Conservation (phyloP, 495 filamentous ascomycete genomes). For the Daldinia grandis region DNA sequence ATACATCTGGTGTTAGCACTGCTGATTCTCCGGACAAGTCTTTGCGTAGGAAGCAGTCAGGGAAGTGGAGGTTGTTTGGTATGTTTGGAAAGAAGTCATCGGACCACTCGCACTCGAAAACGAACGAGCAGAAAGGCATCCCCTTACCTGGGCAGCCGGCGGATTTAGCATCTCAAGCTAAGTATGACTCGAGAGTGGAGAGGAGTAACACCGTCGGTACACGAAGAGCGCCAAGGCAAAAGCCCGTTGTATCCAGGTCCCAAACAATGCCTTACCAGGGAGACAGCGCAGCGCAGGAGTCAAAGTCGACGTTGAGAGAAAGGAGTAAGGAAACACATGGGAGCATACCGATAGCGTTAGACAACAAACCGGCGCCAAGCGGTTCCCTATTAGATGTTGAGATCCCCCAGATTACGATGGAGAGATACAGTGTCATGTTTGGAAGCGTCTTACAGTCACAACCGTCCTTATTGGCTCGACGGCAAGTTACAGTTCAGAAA, state of each 20-base stretch:
- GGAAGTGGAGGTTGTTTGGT: conserved; percentile 60
- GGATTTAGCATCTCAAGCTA: conserved; percentile 10
- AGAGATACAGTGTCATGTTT: conserved; percentile 97
- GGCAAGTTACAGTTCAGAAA: conserved; percentile 74
- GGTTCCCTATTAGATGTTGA: conserved; percentile 70
- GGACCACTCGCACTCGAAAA: conserved; percentile 31
- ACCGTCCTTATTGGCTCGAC: conserved; percentile 67
- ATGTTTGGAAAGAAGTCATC: conserved; percentile 58
- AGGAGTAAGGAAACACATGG: conserved; percentile 28
- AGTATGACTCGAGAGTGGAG: conserved; percentile 23
- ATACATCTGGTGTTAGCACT: conserved; percentile 37
- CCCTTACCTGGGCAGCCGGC: conserved; percentile 15
- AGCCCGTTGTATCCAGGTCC: conserved; percentile 50
- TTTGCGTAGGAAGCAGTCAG: conserved; percentile 57
- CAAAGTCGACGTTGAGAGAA: conserved; percentile 12
- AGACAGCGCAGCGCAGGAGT: conserved; percentile 18
- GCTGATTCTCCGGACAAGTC: conserved; percentile 48
- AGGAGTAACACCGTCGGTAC: conserved; percentile 52
- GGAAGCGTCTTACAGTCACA: conserved; percentile 69
- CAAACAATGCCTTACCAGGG: conserved; percentile 46
- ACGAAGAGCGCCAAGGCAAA: conserved; percentile 47
- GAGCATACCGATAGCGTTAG: conserved; percentile 29
- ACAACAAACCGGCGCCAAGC: conserved; percentile 15
- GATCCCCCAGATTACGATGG: conserved; percentile 82
- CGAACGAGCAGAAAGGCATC: conserved; percentile 24